Base-by-base conservation (phyloP, 495 filamentous ascomycete species). In the Xylaria bambusicola region DNA sequence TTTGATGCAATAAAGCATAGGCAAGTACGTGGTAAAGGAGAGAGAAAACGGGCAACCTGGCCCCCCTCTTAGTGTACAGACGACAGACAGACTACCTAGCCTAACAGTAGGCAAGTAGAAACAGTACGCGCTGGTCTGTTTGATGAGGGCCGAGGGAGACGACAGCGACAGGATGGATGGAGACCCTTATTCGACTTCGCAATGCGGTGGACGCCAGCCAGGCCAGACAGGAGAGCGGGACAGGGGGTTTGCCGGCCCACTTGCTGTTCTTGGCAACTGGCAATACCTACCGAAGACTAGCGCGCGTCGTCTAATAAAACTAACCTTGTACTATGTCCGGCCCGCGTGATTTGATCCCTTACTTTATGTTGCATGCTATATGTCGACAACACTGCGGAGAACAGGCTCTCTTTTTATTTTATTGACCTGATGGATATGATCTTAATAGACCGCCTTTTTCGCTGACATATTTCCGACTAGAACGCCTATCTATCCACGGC, bases 121-220 rank as follows among this genome's bases (percentile, higher is more conserved):
- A n/a, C n/a, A n/a, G 36, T 38, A 38, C 36, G 47, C 31, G 35
- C 33, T 49, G 26, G 44, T n/a, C 54, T 48, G 42, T 57, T 57
- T 57, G 48, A 57, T 46, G 54, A 48, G 29, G 17, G 44, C 31
- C 33, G n/a, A 58, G 21, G 35, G 36, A 44, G 45, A 51, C 48
- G 47, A 24, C 26, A 44, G 48, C 36, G 46, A 41, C 27, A 58
- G 45, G 46, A 50, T 18, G 23, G 23, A 33, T 33, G 29, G 5
- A 33, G 29, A 33, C 29, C 29, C 10, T 10, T 33, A 33, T 33
- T 10, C 47, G 18, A 50, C n/a, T 13, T 50, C 13, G 47, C 31
- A 21, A 56, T 38, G 53, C 36, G 51, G 41, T n/a, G n/a, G n/a
- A n/a, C n/a, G n/a, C n/a, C n/a, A n/a, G n/a, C n/a, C n/a, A 58